Percentiles rank a stretch among this genome's conserved stretches.
Evolutionary conservation across 2,329 filamentous ascomycete genomes (phyloP).

Genomic region (Thelonectria blattea): DNA sequence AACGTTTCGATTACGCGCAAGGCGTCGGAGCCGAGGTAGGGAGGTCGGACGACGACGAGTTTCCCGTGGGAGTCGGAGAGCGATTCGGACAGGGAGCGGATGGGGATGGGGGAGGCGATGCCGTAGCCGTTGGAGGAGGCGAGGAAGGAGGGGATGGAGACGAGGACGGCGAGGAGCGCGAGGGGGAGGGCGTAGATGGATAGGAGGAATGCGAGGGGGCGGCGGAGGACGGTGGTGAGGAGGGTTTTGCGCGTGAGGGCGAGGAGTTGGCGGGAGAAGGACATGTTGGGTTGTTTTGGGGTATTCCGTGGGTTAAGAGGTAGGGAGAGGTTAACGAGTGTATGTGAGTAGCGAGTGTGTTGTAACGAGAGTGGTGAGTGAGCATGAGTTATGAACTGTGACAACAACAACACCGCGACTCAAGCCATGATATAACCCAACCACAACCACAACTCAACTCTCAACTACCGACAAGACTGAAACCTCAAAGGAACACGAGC

Average conservation of each 20-base stretch:
- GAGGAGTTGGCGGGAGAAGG: slow-evolving; percentile 17
- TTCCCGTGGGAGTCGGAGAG: slow-evolving; percentile 22
- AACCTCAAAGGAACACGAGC: too few relatives aligned
- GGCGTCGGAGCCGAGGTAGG: slow-evolving; percentile 34
- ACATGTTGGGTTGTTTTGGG: too few relatives aligned
- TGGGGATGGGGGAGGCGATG: slow-evolving; percentile 25
- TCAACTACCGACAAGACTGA: too few relatives aligned
- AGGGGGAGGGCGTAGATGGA: slow-evolving; percentile 38
- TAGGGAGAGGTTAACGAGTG: too few relatives aligned
- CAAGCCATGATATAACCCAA: too few relatives aligned
- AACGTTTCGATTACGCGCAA: slow-evolving; percentile 34
- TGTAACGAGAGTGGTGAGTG: too few relatives aligned
- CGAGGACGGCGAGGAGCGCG: slow-evolving; percentile 39
- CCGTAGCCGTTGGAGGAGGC: slow-evolving; percentile 21
- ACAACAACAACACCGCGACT: too few relatives aligned
- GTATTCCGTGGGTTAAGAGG: too few relatives aligned
- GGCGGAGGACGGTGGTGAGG: slow-evolving; percentile 19
- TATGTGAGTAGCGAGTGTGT: too few relatives aligned
- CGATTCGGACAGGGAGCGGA: slow-evolving; percentile 29
- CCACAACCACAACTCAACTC: too few relatives aligned
- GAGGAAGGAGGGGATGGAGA: slow-evolving; percentile 37
- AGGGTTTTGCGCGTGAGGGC: slow-evolving; percentile 26
- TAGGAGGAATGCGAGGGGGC: slow-evolving; percentile 26
- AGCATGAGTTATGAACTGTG: too few relatives aligned
- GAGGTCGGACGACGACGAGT: slow-evolving; percentile 36